Conservation (phyloP, 495 filamentous ascomycete genomes). For the Penicillium cataractarum region DNA sequence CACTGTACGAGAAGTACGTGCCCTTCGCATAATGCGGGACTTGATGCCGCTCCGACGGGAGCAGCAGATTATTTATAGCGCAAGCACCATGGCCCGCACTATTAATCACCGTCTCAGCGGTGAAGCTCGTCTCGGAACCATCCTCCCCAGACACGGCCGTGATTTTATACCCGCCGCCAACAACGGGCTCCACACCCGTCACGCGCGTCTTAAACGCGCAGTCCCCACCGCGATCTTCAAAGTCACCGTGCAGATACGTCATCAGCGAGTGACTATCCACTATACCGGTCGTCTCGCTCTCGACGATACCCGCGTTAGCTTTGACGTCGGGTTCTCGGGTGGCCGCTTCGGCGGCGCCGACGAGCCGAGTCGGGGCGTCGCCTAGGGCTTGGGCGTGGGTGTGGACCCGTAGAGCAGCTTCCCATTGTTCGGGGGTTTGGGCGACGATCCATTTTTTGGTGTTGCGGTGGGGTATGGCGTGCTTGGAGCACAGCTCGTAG, state of each 20-base stretch:
- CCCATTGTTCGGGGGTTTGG: slow-evolving; percentile 71
- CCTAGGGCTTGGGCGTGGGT: slow-evolving; percentile 64
- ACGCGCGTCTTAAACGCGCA: slow-evolving; percentile 68
- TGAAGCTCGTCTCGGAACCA: slow-evolving; percentile 58
- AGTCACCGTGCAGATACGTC: slow-evolving; percentile 73
- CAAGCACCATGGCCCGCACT: slow-evolving; percentile 82
- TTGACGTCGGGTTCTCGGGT: slow-evolving; percentile 73
- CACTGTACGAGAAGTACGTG: slow-evolving; percentile 86
- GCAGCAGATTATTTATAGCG: slow-evolving; percentile 77
- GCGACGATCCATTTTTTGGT: slow-evolving; percentile 96
- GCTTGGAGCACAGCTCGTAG: slow-evolving; percentile 72
- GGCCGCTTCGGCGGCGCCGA: slow-evolving; percentile 62
- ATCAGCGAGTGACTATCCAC: slow-evolving; percentile 86
- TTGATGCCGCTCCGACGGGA: slow-evolving; percentile 59
- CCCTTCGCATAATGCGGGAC: slow-evolving; percentile 87
- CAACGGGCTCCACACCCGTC: slow-evolving; percentile 56
- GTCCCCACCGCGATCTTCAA: slow-evolving; percentile 78
- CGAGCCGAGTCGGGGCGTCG: slow-evolving; percentile 71
- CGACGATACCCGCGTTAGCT: slow-evolving; percentile 71
- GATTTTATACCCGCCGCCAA: slow-evolving; percentile 58
- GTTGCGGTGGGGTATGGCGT: slow-evolving; percentile 70
- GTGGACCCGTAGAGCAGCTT: slow-evolving; percentile 66
- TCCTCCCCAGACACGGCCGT: slow-evolving; percentile 50
- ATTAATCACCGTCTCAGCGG: slow-evolving; percentile 77
- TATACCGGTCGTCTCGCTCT: slow-evolving; percentile 85